Evolutionary conservation across 2,329 filamentous ascomycete species (phyloP), one percentile per base, ranked within the genome.

Genomic region (Phialocephala subalpina): DNA sequence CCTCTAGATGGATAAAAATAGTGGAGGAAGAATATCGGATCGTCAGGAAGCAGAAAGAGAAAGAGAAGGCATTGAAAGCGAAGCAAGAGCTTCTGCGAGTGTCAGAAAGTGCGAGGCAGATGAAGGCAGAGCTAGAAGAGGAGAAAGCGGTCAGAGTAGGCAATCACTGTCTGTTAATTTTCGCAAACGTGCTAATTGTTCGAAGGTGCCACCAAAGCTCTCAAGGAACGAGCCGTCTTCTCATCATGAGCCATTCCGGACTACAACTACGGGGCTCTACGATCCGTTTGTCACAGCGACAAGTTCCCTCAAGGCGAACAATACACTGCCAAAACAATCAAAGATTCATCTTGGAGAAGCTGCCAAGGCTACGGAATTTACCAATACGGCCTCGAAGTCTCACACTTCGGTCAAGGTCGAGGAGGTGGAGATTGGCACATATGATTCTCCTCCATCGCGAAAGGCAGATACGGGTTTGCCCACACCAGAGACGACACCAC

Each of bases 91-190:
- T 62, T 22, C 22, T 35, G 27, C 25, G 16, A 20, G 38, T 60
- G 42, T 22, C 29, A 18, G 58, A 60, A 49, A 36, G 20, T 49
- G 58, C 58, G 1, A 45, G 27, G 29, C 58, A 35, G 6, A 49
- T 60, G 42, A 60, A 25, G 33, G 33, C 52, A 11, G 45, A 53
- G 12, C n/a, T 62, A 12, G 47, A 62, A 22, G 53, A 36, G 11
- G 59, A 42, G 33, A 33, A 20, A 20, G 22, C 16, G n/a, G 20
- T 55, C 16, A 42, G n/a, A 36, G 59, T 62, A 62, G 12, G 47
- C n/a, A 49, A 22, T 49, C 12, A n/a, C 20, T 14, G 2, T 22
- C n/a, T 9, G 22, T 16, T 4, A 49, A 22, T n/a, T n/a, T 49
- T 2, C 20, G 7, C 11, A 49, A 22, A 22, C 12, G 18, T 22